Conservation (phyloP, 257 asterid genomes). For the Jasminum sambac region DNA sequence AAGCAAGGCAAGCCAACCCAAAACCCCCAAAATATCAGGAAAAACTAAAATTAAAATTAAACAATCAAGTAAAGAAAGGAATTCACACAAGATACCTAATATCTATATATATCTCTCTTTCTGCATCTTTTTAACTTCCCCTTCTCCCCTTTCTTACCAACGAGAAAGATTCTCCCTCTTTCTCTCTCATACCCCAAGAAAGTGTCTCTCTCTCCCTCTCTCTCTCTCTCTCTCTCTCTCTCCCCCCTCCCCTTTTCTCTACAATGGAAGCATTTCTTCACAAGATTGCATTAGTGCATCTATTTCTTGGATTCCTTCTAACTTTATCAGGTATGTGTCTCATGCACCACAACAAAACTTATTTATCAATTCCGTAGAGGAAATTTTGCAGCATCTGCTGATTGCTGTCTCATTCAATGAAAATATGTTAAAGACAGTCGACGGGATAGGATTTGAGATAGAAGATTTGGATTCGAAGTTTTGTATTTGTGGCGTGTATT, state of each 20-base stretch:
- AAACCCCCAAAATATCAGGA: constrained; percentile 24
- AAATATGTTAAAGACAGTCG: no score
- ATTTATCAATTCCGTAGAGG: neutral
- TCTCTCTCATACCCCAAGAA: constrained; percentile 19
- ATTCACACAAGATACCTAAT: constrained; percentile 21
- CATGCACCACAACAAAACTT: neutral
- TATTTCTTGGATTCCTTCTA: constrained; percentile 29
- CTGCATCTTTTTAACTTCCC: constrained; percentile 41
- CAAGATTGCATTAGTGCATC: constrained; percentile 38
- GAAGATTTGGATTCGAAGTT: no score
- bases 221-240: constrained; percentile 14
- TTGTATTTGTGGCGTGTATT: no score
- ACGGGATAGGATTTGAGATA: no score
- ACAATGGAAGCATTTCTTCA: constrained; percentile 44
- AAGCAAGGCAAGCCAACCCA: constrained; percentile 29
- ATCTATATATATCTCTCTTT: constrained; percentile 33
- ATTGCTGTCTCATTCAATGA: no score
- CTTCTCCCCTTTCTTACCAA: constrained; percentile 26
- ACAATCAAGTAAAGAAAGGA: constrained; percentile 54
- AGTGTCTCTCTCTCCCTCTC: constrained; percentile 13
- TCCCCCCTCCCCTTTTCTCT: constrained; percentile 13
- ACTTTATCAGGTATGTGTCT: neutral
- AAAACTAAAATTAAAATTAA: constrained; percentile 21
- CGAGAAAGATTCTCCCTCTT: constrained; percentile 13
- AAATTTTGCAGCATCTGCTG: neutral